Base-by-base conservation (phyloP, 2,329 filamentous ascomycete species). In the Neopestalotiopsis sp. region DNA sequence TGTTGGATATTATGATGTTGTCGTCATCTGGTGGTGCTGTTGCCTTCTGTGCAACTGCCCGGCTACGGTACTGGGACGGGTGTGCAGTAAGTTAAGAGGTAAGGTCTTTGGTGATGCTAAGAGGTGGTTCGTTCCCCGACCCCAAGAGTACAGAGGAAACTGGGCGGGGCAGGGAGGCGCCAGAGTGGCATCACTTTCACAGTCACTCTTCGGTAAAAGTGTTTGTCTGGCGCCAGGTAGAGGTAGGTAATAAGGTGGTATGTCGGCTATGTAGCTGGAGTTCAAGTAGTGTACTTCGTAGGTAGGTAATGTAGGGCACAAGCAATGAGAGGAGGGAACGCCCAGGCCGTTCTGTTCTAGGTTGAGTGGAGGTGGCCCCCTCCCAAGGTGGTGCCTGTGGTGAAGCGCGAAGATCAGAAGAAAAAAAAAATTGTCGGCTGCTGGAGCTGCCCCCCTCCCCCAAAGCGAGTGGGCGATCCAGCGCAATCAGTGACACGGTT, bases 391-490 rank as follows among this genome's bases (percentile, higher is more conserved):
- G 65, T 59, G 56, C 53, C 56, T 34, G 20, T 40, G 53, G 20
- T 38, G 13, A 53, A 24, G 20, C n/a, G 62, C 45, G 45, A 53
- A 53, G n/a, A 53, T 53, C 45, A 66, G 34, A 42, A 67, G 56
- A 40, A 42, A 49, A 57, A 67, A 67, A 34, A 66, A 58, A 57
- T 66, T 49, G 61, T 17, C 42, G 49, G 32, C 67, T 57, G 24
- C 40, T 67, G 57, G 34, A 62, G 59, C 56, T 40, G 68, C 6
- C 34, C 34, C 34, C 34, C 34, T 38, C 34, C 34, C 34, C 45
- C 45, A n/a, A 53, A 53, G 6, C 17, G 20, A 20, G 45, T 53
- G 45, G 66, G 59, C 64, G 68, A 69, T 69, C 66, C 68, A 69
- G 68, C 66, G 61, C 64, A 67, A 45, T 62, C 64, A 57, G 63